phyloP scores from a whole-genome alignment of 805 yeast species.

The Metschnikowia chrysomelidarum region DNA sequence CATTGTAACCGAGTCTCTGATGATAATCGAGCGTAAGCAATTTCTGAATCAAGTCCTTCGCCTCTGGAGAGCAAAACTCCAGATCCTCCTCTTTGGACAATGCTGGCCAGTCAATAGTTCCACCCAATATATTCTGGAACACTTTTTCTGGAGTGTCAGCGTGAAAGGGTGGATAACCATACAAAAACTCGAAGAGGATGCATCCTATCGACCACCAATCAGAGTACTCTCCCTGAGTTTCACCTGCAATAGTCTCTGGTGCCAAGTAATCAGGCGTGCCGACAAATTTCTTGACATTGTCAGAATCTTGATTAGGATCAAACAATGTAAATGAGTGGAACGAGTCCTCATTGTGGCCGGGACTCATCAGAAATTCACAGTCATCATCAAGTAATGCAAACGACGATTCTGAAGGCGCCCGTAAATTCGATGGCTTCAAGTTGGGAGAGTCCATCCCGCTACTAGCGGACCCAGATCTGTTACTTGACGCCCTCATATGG shows the following conservation, averaged over 20 bases:
- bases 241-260: conserved; percentile 90
- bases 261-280: conserved; percentile 99
- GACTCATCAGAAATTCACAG: conserved; percentile 27
- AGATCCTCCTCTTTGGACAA: conserved; percentile 52
- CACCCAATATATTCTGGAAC: conserved; percentile 73
- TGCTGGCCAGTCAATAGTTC: conserved; percentile 83
- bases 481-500: conserved; percentile 16
- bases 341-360: conserved; percentile 22
- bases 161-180: conserved; percentile 95
- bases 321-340: conserved; percentile 56
- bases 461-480: conserved; percentile 34
- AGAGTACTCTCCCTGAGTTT: conserved; percentile 77
- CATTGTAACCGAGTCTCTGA: conserved; percentile 71
- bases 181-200: conserved; percentile 84
- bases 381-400: conserved; percentile 56
- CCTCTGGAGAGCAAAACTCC: conserved; percentile 57
- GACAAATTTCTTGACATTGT: conserved; percentile 64
- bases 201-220: conserved; percentile 99
- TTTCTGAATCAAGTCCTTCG: conserved; percentile 68
- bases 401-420: conserved; percentile 56
- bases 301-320: conserved; percentile 58
- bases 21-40: conserved; percentile 64
- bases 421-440: conserved; percentile 44
- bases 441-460: conserved; percentile 49
- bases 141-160: conserved; percentile 76